Base-by-base conservation (phyloP, 2,329 filamentous ascomycete species). In the Trichocomaceae sp. region DNA sequence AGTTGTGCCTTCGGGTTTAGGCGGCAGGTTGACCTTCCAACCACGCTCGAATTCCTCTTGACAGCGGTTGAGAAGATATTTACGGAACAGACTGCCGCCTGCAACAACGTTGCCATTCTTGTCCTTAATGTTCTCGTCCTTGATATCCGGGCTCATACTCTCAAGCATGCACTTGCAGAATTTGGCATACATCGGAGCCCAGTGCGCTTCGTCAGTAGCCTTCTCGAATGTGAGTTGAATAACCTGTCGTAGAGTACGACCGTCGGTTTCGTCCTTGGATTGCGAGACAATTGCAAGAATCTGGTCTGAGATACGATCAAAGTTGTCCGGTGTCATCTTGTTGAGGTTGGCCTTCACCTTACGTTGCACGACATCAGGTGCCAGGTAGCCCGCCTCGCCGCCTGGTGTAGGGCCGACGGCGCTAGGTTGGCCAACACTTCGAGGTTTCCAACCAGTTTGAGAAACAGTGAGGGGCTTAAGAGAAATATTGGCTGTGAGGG, bases 271-370 rank as follows among this genome's bases (percentile, higher is more conserved):
- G 64, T 95, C 87, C 81, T 96, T 96, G 52, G 92, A 97, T 71
- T 99, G 93, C 20, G 84, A 87, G 26, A 92, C 90, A 69, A 99
- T 99, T 52, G 84, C 80, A 29, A 99, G 81, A 59, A 99, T 96
- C 72, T 96, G 90, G 59, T 91, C 88, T 6, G 93, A 84, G 63
- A 99, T 96, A 76, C 86, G 90, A 70, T 96, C 91, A 66, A 99
- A 99, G 69, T 97, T 99, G 76, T 99, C 93, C 0, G 93, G 93
- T 0, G 93, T 97, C 93, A 99, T 97, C 86, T 99, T 99, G 84
- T 99, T 99, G 66, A 99, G 79, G 58, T 88, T 88, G 60, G 90
- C 87, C 85, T 99, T 99, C 71, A 99, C 93, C 85, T 99, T 99
- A 64, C 92, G 86, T 77, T 99, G 93, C 56, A 99, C 93, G 79